Evolutionary conservation across 352 stramenopile species (phyloP).

Genomic region (Aphanomyces astaci): DNA sequence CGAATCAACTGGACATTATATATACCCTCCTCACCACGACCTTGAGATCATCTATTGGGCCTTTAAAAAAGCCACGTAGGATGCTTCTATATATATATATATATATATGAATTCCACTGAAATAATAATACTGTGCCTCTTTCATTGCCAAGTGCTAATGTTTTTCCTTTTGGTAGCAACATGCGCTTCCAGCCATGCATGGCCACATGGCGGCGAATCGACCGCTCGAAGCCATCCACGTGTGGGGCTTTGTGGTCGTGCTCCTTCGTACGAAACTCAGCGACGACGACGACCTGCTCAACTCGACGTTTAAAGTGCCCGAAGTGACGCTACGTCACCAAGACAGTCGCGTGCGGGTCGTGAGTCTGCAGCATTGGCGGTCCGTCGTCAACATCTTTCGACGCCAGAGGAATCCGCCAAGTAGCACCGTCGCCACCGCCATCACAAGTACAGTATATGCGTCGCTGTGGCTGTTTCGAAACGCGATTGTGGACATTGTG

Average conservation of each 20-base stretch:
- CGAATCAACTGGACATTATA: too few relatives aligned
- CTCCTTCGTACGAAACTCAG: background rate
- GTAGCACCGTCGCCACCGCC: background rate
- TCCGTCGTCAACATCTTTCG: conserved; percentile 8
- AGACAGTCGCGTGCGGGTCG: background rate
- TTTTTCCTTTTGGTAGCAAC: background rate
- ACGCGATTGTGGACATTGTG: background rate
- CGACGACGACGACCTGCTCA: background rate
- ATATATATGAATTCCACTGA: too few relatives aligned
- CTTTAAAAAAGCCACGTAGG: too few relatives aligned
- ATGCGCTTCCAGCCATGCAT: background rate
- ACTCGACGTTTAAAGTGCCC: background rate
- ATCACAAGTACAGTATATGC: too few relatives aligned
- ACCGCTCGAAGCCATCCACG: conserved; percentile 15
- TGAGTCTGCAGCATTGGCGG: conserved; percentile 10
- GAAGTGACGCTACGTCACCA: conserved; percentile 1
- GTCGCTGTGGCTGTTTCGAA: background rate
- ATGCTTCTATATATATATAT: too few relatives aligned
- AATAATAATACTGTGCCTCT: too few relatives aligned
- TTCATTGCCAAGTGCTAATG: background rate
- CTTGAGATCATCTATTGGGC: too few relatives aligned
- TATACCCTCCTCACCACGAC: too few relatives aligned
- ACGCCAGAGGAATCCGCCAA: background rate
- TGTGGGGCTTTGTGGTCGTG: conserved; percentile 14
- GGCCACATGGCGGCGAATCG: background rate